These are phyloP conservation scores for Diaporthe amygdali DNA, from an alignment of 2,329 filamentous ascomycete species.

Conservation along the genomic window DNA sequence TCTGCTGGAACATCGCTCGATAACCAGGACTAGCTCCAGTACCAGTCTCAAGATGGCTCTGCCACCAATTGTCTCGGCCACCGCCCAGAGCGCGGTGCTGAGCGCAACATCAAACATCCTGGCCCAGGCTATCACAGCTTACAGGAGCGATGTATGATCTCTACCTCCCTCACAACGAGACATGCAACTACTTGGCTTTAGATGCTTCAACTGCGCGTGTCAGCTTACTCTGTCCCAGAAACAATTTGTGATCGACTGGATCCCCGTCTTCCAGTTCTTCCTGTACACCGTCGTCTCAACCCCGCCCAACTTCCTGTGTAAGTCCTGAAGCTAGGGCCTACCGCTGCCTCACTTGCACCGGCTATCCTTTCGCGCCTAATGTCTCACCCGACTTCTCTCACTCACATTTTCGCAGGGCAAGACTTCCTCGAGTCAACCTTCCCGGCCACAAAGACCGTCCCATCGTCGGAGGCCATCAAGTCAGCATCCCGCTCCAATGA, in stretches of 20 bases:
- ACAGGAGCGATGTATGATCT: slow-evolving; percentile 59
- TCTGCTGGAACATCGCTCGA: not conserved
- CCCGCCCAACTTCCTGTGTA: slow-evolving; percentile 84
- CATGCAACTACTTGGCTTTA: not conserved
- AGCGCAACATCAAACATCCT: slow-evolving; percentile 73
- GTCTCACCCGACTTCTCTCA: not conserved
- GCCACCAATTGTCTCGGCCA: slow-evolving; percentile 63
- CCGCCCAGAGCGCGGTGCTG: slow-evolving; percentile 69
- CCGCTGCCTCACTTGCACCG: not conserved
- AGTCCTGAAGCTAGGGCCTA: slow-evolving; percentile 28
- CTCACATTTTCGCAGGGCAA: slow-evolving; percentile 60
- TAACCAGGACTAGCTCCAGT: not conserved
- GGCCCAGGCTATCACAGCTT: slow-evolving; percentile 72
- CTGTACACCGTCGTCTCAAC: slow-evolving; percentile 75
- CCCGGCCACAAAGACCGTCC: slow-evolving; percentile 65
- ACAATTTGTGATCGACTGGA: slow-evolving; percentile 66
- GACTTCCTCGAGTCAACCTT: slow-evolving; percentile 76
- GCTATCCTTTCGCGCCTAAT: not conserved
- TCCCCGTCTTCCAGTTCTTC: slow-evolving; percentile 77
- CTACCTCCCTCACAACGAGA: not conserved
- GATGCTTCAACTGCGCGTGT: not conserved
- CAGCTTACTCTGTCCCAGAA: slow-evolving; percentile 45
- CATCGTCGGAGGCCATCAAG: slow-evolving; percentile 43
- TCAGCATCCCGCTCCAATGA: slow-evolving; percentile 46
- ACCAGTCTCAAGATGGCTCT: slow-evolving; percentile 37